Percentiles rank a stretch among this genome's conserved stretches.
Conservation (phyloP, 306 rosid genomes). For the Notholithocarpus densiflorus region DNA sequence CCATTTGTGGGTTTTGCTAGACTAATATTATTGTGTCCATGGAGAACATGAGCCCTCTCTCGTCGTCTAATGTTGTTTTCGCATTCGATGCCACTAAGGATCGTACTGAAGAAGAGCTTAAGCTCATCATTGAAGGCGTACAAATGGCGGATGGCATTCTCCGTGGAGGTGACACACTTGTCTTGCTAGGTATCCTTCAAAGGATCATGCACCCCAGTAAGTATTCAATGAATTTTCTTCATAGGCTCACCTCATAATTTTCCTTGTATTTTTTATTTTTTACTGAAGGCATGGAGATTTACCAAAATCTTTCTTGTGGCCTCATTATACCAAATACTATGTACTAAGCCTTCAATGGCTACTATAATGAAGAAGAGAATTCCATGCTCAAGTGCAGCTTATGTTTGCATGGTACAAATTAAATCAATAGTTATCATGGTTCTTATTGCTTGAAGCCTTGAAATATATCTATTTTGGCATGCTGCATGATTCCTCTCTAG, state of each 20-base stretch:
- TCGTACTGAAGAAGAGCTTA: slow-evolving; percentile 34
- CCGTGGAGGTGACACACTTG: slow-evolving; percentile 43
- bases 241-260: not conserved
- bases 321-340: not conserved
- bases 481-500: too few relatives aligned
- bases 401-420: too few relatives aligned
- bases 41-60: slow-evolving; percentile 25
- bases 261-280: not conserved
- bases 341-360: not conserved
- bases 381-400: too few relatives aligned
- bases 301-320: too few relatives aligned
- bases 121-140: slow-evolving; percentile 26
- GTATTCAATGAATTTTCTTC: slow-evolving; percentile 11
- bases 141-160: slow-evolving; percentile 38
- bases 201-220: slow-evolving; percentile 58
- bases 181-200: slow-evolving; percentile 58
- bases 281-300: too few relatives aligned
- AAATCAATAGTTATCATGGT: too few relatives aligned
- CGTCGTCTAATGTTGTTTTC: too few relatives aligned
- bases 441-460: too few relatives aligned
- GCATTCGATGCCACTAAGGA: too few relatives aligned
- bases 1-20: not conserved
- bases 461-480: too few relatives aligned
- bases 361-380: not conserved
- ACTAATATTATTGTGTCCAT: slow-evolving; percentile 5